These are phyloP conservation scores for Leptodermis oblonga DNA, from an alignment of 257 asterid genomes.

Conservation along the genomic window DNA sequence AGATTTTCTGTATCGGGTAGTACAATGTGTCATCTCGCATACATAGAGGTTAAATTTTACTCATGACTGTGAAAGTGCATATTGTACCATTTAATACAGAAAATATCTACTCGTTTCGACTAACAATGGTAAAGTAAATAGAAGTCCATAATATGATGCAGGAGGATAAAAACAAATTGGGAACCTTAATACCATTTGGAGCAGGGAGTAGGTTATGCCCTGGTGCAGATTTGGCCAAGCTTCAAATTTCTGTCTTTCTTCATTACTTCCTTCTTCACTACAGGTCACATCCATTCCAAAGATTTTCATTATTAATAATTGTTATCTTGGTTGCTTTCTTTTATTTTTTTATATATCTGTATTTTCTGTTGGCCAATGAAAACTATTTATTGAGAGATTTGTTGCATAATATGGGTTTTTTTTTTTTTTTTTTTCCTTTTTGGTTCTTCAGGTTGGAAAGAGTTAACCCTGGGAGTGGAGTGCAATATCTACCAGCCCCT, in stretches of 20 bases:
- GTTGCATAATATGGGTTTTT: not conserved
- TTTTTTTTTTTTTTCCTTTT: not conserved
- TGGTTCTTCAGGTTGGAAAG: constrained; percentile 7
- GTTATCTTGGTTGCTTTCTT: too few relatives aligned
- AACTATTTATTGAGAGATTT: too few relatives aligned
- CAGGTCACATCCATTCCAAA: not conserved
- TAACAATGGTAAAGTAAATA: too few relatives aligned
- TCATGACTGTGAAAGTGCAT: too few relatives aligned
- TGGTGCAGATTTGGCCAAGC: constrained; percentile 23
- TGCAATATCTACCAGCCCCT: constrained; percentile 9
- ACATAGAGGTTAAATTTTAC: too few relatives aligned
- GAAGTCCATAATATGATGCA: too few relatives aligned
- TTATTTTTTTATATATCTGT: too few relatives aligned
- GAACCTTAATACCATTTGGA: constrained; percentile 18
- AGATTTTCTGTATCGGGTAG: too few relatives aligned
- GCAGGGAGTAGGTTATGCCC: constrained; percentile 21
- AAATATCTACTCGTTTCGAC: too few relatives aligned
- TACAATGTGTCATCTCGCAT: too few relatives aligned
- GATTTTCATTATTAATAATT: not conserved
- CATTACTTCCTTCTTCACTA: constrained; percentile 22
- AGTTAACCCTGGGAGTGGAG: not conserved
- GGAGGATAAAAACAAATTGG: constrained; percentile 11
- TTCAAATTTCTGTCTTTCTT: constrained; percentile 19
- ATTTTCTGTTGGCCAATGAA: too few relatives aligned
- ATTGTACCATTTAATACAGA: too few relatives aligned